Conservation (phyloP, 2,329 filamentous ascomycete species). For the Pseudomassariella vexata region DNA sequence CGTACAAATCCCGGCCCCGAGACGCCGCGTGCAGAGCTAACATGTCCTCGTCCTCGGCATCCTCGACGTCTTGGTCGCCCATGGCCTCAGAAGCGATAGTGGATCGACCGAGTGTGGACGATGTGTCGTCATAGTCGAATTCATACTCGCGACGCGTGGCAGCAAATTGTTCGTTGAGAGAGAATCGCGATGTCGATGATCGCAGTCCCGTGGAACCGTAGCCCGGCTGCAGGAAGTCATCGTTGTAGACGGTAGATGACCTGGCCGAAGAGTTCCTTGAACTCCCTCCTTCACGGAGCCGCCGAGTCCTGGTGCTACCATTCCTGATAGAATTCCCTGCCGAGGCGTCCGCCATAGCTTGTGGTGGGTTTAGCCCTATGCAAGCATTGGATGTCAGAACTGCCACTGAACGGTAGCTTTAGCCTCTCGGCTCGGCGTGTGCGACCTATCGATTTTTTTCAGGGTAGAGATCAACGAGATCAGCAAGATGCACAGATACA, state of each 20-base stretch:
- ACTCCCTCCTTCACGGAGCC: constrained; percentile 1
- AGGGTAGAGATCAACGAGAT: too few species aligned
- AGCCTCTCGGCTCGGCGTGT: too few species aligned
- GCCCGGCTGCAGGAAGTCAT: constrained; percentile 6
- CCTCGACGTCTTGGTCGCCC: constrained; percentile 2
- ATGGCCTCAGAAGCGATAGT: constrained; percentile 13
- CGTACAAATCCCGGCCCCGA: constrained; percentile 32
- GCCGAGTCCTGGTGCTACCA: constrained; percentile 2
- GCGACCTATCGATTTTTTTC: too few species aligned
- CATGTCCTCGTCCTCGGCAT: constrained; percentile 5
- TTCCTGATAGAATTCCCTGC: background rate
- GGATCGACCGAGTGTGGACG: constrained; percentile 33
- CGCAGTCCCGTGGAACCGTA: constrained; percentile 16
- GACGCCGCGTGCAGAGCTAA: constrained; percentile 7
- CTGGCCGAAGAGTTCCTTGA: constrained; percentile 7
- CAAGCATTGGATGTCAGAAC: background rate
- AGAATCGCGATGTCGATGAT: constrained; percentile 36
- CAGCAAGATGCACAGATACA: too few species aligned
- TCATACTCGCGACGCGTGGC: constrained; percentile 39
- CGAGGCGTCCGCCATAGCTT: constrained; percentile 2
- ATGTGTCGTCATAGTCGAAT: constrained; percentile 41
- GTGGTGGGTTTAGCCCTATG: too few species aligned
- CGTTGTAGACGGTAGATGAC: constrained; percentile 7
- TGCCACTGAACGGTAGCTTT: too few species aligned
- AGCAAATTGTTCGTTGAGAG: constrained; percentile 42